Percentiles rank a stretch among this genome's conserved stretches.
phyloP scores from a whole-genome alignment of 2,329 filamentous ascomycete species.

The Trichoderma aggressivum region DNA sequence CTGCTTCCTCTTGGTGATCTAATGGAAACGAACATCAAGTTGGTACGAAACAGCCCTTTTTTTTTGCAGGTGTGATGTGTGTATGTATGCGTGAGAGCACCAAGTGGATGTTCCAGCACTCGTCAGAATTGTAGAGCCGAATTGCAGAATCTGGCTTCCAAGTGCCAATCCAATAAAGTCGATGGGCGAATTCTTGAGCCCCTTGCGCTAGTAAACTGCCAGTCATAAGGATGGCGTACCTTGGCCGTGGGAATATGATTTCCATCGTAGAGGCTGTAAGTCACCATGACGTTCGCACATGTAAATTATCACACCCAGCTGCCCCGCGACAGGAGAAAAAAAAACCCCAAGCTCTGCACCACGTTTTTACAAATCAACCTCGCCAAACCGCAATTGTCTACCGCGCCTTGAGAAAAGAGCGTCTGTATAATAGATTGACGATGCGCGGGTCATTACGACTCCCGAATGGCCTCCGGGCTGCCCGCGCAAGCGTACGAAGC shows the following conservation, averaged over 20 bases:
- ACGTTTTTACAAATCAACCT: not conserved
- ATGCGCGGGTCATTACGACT: conserved; percentile 25
- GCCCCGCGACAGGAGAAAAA: conserved; percentile 14
- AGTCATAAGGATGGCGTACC: too few relatives aligned
- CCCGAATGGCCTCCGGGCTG: conserved; percentile 22
- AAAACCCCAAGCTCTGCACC: conserved; percentile 12
- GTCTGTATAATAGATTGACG: not conserved
- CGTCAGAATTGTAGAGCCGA: not conserved
- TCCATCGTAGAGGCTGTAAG: not conserved
- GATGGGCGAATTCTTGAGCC: too few relatives aligned
- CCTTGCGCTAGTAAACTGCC: not conserved
- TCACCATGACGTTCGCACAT: conserved; percentile 18
- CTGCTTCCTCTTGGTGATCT: conserved; percentile 45
- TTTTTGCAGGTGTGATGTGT: not conserved
- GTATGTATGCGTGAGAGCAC: not conserved
- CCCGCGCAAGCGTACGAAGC: conserved; percentile 22
- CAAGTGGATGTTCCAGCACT: not conserved
- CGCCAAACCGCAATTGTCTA: not conserved
- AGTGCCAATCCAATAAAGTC: not conserved
- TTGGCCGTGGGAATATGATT: not conserved
- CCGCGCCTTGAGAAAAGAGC: not conserved
- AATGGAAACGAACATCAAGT: conserved; percentile 43
- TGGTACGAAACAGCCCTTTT: conserved; percentile 25
- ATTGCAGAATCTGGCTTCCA: not conserved
- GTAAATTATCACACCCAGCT: not conserved